Percentiles rank a stretch among this genome's conserved stretches.
Evolutionary conservation across 2,329 filamentous ascomycete species (phyloP).

Genomic region (Metarhizium anisopliae): DNA sequence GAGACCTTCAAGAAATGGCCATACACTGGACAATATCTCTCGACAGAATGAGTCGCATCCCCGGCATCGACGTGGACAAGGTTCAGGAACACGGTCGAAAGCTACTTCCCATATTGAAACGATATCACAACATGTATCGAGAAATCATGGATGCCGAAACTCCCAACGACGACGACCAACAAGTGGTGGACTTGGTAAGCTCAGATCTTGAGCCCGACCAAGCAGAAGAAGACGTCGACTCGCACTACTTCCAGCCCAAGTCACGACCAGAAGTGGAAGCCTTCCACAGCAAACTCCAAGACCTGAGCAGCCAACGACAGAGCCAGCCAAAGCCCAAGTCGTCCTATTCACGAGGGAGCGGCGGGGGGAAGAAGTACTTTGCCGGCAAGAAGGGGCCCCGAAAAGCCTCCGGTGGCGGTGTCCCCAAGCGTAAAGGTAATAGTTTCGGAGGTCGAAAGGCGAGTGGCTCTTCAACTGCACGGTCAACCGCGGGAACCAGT

Average conservation of each 20-base stretch:
- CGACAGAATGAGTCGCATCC: slow-evolving; percentile 54
- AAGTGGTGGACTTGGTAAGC: slow-evolving; percentile 48
- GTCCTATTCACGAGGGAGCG: slow-evolving; percentile 12
- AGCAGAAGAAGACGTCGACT: slow-evolving; percentile 30
- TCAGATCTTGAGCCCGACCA: slow-evolving; percentile 29
- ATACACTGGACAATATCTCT: slow-evolving; percentile 55
- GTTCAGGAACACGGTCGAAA: slow-evolving; percentile 51
- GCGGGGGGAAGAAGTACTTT: slow-evolving; percentile 18
- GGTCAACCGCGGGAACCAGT: slow-evolving; percentile 10
- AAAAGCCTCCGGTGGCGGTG: slow-evolving; percentile 20
- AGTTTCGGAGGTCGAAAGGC: slow-evolving; percentile 16
- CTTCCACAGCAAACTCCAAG: slow-evolving; percentile 23
- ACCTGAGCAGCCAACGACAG: slow-evolving; percentile 17
- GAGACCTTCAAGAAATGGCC: slow-evolving; percentile 63
- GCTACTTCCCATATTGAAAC: slow-evolving; percentile 50
- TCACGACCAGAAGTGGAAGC: slow-evolving; percentile 22
- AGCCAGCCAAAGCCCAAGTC: slow-evolving; percentile 17
- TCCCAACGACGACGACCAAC: slow-evolving; percentile 20
- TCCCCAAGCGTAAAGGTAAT: slow-evolving; percentile 19
- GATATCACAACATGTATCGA: slow-evolving; percentile 36
- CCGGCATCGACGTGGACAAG: slow-evolving; percentile 52
- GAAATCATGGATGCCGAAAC: slow-evolving; percentile 36
- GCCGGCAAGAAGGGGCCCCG: slow-evolving; percentile 19
- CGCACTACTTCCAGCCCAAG: slow-evolving; percentile 35
- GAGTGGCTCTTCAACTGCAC: slow-evolving; percentile 18